These are phyloP conservation scores for Boechera divaricarpa DNA, from an alignment of 345 rosid species.

Conservation along the genomic window DNA sequence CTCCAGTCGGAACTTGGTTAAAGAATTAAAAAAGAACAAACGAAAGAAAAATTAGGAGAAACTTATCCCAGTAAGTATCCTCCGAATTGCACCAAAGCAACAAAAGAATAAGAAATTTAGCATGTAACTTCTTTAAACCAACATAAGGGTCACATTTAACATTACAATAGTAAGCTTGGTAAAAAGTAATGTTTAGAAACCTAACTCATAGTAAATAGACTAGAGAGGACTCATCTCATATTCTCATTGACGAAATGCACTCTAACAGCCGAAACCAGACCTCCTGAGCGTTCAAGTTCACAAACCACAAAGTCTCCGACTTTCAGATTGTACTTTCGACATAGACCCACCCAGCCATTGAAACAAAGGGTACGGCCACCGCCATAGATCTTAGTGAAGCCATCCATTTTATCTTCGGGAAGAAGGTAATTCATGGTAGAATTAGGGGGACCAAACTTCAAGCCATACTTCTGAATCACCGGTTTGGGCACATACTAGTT, in stretches of 20 bases:
- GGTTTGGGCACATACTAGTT: constrained; percentile 9
- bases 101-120: background rate
- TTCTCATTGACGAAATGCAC: constrained; percentile 2
- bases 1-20: too few relatives aligned
- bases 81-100: background rate
- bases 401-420: background rate
- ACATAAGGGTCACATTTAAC: background rate
- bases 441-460: constrained; percentile 27
- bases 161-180: constrained; percentile 23
- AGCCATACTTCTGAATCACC: constrained; percentile 15
- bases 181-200: background rate
- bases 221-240: constrained; percentile 12
- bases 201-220: background rate
- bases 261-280: constrained; percentile 27
- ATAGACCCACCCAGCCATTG: constrained; percentile 23
- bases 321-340: constrained; percentile 29
- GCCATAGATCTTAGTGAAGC: background rate
- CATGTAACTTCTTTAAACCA: background rate
- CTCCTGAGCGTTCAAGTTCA: constrained; percentile 32
- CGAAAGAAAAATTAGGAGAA: too few relatives aligned
- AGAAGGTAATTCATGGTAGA: constrained; percentile 11
- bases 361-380: background rate
- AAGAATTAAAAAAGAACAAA: too few relatives aligned
- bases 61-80: background rate
- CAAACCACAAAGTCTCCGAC: constrained; percentile 27